Conservation (phyloP, 345 rosid species). For the Moricandia arvensis region DNA sequence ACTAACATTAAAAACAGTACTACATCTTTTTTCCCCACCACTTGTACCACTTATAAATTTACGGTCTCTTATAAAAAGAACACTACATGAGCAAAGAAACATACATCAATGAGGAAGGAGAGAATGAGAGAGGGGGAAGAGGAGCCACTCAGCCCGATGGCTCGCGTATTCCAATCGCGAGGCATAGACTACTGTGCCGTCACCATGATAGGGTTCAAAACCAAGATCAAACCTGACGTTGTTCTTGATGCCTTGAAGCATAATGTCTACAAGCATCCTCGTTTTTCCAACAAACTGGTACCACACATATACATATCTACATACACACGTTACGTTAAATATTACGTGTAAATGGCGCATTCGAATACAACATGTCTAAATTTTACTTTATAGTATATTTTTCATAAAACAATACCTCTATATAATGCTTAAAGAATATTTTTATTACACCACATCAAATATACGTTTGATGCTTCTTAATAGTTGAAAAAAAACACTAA, state of each 20-base stretch:
- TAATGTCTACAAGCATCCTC: slow-evolving; percentile 74
- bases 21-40: background rate
- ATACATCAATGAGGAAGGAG: background rate
- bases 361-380: background rate
- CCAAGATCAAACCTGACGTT: slow-evolving; percentile 37
- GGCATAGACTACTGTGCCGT: slow-evolving; percentile 46
- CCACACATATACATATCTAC: background rate
- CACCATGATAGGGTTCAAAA: slow-evolving; percentile 52
- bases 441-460: background rate
- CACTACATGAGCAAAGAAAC: background rate
- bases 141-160: slow-evolving; percentile 53
- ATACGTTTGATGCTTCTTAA: too few relatives aligned
- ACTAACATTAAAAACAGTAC: background rate
- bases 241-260: slow-evolving; percentile 49
- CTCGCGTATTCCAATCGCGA: slow-evolving; percentile 54
- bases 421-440: background rate
- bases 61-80: background rate
- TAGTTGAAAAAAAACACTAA: too few relatives aligned
- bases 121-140: background rate
- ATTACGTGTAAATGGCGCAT: background rate
- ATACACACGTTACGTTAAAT: background rate
- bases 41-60: slow-evolving; percentile 10
- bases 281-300: slow-evolving; percentile 76
- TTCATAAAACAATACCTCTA: too few relatives aligned
- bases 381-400: background rate